Conservation (phyloP, 306 rosid genomes). For the Casuarina cunninghamiana region DNA sequence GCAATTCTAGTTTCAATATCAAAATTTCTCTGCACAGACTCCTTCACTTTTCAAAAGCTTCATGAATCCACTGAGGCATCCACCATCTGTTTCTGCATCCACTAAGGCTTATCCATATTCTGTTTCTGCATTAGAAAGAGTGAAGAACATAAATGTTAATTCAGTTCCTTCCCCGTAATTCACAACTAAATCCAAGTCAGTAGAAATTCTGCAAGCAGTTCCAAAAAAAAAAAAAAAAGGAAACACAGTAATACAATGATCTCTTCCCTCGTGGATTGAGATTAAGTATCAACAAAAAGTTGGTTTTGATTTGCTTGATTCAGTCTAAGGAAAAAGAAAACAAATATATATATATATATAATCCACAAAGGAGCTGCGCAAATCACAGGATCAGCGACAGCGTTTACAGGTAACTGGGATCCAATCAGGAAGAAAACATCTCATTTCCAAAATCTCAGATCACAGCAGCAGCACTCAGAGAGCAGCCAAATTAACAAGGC, state of each 20-base stretch:
- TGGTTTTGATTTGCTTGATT: neutral
- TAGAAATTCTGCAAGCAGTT: neutral
- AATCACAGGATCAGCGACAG: neutral
- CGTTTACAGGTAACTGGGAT: neutral
- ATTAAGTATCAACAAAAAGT: neutral
- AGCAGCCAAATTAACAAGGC: neutral
- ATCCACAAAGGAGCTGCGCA: neutral
- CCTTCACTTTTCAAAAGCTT: conserved; percentile 38
- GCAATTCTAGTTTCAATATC: conserved; percentile 30
- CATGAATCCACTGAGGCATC: neutral
- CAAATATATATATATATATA: neutral
- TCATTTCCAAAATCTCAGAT: conserved; percentile 3
- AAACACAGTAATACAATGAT: neutral
- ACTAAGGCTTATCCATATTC: conserved; percentile 15
- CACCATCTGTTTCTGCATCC: too few relatives aligned
- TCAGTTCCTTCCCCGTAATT: neutral
- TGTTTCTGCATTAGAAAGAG: conserved; percentile 41
- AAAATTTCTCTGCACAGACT: conserved; percentile 24
- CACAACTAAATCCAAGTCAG: neutral
- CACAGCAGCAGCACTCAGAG: neutral
- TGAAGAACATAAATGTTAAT: conserved; percentile 1
- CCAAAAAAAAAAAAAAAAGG: neutral
- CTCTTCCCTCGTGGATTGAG: neutral
- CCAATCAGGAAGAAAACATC: neutral
- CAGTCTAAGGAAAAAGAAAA: neutral